These are phyloP conservation scores for Chrysosphaeria jannelii DNA, from an alignment of 2,329 filamentous ascomycete genomes.

Conservation along the genomic window DNA sequence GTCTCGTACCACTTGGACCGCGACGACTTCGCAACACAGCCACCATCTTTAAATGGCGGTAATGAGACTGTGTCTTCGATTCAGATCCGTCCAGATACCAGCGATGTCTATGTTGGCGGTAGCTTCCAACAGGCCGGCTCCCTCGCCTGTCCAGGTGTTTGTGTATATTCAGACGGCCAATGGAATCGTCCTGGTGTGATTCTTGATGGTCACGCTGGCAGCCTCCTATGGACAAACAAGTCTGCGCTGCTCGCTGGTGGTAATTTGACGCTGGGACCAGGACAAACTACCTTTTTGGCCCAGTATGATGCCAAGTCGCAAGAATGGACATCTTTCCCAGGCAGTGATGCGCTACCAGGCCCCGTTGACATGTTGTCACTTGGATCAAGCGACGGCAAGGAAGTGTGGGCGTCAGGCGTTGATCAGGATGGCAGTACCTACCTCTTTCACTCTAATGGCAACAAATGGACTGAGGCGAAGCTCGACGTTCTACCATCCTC, in stretches of 20 bases:
- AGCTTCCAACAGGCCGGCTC: conserved; percentile 59
- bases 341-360: conserved; percentile 36
- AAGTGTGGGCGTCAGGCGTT: conserved; percentile 61
- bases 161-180: conserved; percentile 42
- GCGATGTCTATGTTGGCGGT: conserved; percentile 63
- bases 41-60: conserved; percentile 40
- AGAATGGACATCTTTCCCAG: conserved; percentile 32
- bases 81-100: conserved; percentile 33
- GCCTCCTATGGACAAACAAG: conserved; percentile 47
- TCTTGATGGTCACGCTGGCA: conserved; percentile 29
- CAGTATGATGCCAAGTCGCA: conserved; percentile 39
- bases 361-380: conserved; percentile 47
- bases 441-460: conserved; percentile 56
- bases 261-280: conserved; percentile 36
- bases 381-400: conserved; percentile 37
- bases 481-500: conserved; percentile 31
- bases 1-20: conserved; percentile 47
- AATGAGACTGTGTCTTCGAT: conserved; percentile 51
- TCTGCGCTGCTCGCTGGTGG: conserved; percentile 50
- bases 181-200: conserved; percentile 57
- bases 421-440: conserved; percentile 34
- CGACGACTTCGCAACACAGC: conserved; percentile 36
- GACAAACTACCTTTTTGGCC: conserved; percentile 30
- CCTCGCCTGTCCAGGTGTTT: conserved; percentile 55
- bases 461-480: conserved; percentile 20